phyloP scores from a whole-genome alignment of 2,329 filamentous ascomycete genomes.

The Cytospora mali region DNA sequence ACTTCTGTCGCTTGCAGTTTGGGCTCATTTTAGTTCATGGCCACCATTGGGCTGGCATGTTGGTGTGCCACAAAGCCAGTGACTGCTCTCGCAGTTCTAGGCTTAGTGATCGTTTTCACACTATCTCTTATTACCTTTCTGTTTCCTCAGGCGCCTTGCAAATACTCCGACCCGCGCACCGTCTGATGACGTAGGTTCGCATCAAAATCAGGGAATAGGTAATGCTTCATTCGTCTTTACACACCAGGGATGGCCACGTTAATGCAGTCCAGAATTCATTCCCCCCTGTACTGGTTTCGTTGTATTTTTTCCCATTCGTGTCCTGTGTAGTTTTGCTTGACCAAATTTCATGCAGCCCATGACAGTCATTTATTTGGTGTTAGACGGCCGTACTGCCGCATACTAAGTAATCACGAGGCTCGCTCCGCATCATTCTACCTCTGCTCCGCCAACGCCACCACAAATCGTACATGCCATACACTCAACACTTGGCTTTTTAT shows the following conservation, averaged over 20 bases:
- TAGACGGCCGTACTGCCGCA: not conserved
- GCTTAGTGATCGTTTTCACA: conserved; percentile 7
- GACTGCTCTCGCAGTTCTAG: conserved; percentile 10
- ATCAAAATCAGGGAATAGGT: conserved; percentile 20
- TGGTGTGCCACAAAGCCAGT: conserved; percentile 16
- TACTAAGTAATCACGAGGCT: not conserved
- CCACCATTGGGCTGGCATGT: conserved; percentile 18
- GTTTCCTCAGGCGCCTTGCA: conserved; percentile 7
- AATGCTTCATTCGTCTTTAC: conserved; percentile 16
- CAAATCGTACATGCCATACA: conserved; percentile 5
- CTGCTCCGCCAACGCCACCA: not conserved
- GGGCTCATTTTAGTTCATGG: not conserved
- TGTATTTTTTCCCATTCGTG: conserved; percentile 1
- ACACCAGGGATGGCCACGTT: conserved; percentile 11
- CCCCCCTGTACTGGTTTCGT: not conserved
- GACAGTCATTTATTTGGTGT: not conserved
- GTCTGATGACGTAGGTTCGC: conserved; percentile 21
- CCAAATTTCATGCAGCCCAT: not conserved
- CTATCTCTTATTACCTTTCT: not conserved
- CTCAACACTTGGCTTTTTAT: not conserved
- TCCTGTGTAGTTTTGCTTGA: not conserved
- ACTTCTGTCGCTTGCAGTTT: not conserved
- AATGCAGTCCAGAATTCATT: conserved; percentile 3
- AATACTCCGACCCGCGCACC: conserved; percentile 19
- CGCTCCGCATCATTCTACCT: not conserved